Conservation (phyloP, 257 asterid genomes). For the Nicotiana knightiana region DNA sequence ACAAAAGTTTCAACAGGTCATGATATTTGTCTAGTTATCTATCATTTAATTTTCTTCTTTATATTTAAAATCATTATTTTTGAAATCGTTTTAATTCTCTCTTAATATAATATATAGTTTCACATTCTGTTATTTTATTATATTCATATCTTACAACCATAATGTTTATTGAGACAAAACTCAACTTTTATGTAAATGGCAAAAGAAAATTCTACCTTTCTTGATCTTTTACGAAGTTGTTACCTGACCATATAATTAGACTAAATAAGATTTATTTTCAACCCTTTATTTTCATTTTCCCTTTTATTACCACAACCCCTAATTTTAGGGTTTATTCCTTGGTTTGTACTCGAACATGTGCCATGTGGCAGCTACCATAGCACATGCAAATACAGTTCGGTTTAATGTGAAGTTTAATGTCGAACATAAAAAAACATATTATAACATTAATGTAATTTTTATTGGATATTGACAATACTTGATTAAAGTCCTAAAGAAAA, state of each 20-base stretch:
- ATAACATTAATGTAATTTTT: too few relatives aligned
- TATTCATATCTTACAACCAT: neutral
- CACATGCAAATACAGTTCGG: neutral
- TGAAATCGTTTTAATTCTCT: neutral
- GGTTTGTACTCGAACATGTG: neutral
- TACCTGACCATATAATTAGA: neutral
- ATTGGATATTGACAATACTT: neutral
- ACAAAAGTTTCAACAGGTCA: neutral
- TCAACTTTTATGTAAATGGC: neutral
- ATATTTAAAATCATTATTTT: too few relatives aligned
- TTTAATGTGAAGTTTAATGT: neutral
- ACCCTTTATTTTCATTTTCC: too few relatives aligned
- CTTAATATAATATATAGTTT: neutral
- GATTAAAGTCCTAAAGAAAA: too few relatives aligned
- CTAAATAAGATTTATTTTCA: neutral
- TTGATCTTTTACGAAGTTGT: too few relatives aligned
- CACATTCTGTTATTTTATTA: neutral
- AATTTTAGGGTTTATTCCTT: neutral
- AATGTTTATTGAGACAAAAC: neutral
- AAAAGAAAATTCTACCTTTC: neutral
- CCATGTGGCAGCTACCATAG: neutral
- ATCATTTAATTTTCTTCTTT: neutral
- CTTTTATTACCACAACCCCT: too few relatives aligned
- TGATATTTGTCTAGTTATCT: neutral
- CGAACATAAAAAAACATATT: neutral